phyloP scores from a whole-genome alignment of 2,329 filamentous ascomycete genomes.

The Neopestalotiopsis clavispora region DNA sequence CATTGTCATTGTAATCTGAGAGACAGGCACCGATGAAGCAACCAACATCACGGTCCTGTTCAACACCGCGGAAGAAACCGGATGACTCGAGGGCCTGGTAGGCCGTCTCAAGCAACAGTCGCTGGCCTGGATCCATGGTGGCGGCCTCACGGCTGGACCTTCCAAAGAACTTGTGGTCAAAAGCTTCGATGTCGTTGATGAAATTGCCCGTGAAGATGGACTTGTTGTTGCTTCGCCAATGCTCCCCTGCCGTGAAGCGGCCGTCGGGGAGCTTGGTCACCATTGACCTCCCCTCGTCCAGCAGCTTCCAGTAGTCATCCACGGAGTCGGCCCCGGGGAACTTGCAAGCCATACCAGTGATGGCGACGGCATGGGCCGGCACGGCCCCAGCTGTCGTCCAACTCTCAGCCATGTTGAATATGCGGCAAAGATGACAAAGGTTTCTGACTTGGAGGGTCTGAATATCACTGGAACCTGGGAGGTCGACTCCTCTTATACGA shows the following conservation, averaged over 20 bases:
- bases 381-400: background rate
- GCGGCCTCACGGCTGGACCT: slow-evolving; percentile 32
- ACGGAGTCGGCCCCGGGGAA: slow-evolving; percentile 34
- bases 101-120: slow-evolving; percentile 38
- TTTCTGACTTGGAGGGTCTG: background rate
- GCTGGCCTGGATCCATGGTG: slow-evolving; percentile 39
- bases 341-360: slow-evolving; percentile 42
- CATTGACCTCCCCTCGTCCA: slow-evolving; percentile 21
- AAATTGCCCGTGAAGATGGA: slow-evolving; percentile 29
- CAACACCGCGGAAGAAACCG: slow-evolving; percentile 28
- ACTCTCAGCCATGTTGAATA: background rate
- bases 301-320: slow-evolving; percentile 26
- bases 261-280: slow-evolving; percentile 21
- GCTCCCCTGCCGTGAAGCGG: slow-evolving; percentile 17
- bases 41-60: slow-evolving; percentile 28
- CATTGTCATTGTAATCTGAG: slow-evolving; percentile 27
- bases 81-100: slow-evolving; percentile 38
- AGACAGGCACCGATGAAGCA: slow-evolving; percentile 25
- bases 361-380: slow-evolving; percentile 36
- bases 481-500: background rate
- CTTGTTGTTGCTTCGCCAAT: background rate
- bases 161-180: slow-evolving; percentile 32
- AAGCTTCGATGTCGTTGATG: slow-evolving; percentile 26
- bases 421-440: background rate
- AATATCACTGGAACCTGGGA: background rate